Conservation (phyloP, 768 basidiomycete species). For the Harrya chromipes region DNA sequence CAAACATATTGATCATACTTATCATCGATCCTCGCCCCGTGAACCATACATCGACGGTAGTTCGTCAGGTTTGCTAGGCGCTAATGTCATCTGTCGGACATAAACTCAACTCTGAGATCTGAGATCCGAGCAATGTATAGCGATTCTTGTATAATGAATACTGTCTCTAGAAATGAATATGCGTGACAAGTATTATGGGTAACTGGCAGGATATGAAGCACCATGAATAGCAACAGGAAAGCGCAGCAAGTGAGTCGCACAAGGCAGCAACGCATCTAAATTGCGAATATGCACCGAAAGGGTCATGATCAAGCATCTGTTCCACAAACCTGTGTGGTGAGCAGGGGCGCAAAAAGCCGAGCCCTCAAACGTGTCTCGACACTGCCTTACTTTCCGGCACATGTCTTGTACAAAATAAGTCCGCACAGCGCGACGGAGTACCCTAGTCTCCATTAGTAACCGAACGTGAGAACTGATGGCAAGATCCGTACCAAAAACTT, state of each 20-base stretch:
- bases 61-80: too few species aligned
- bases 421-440: slow-evolving; percentile 88
- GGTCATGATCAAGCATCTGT: not conserved
- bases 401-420: slow-evolving; percentile 81
- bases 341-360: not conserved
- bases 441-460: slow-evolving; percentile 40
- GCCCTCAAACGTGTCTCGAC: not conserved
- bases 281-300: not conserved
- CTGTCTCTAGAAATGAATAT: slow-evolving; percentile 9
- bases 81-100: too few species aligned
- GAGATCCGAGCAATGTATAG: not conserved
- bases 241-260: not conserved
- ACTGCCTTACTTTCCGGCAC: slow-evolving; percentile 49
- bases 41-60: too few species aligned
- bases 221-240: not conserved
- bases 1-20: too few species aligned
- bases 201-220: slow-evolving; percentile 2
- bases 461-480: not conserved
- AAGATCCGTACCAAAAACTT: slow-evolving; percentile 64
- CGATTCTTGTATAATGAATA: not conserved
- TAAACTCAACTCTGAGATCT: too few species aligned
- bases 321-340: slow-evolving; percentile 1
- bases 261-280: not conserved
- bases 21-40: too few species aligned
- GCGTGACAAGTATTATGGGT: not conserved